Base-by-base conservation (phyloP, 2,329 filamentous ascomycete species). In the Microdochium nivale region DNA sequence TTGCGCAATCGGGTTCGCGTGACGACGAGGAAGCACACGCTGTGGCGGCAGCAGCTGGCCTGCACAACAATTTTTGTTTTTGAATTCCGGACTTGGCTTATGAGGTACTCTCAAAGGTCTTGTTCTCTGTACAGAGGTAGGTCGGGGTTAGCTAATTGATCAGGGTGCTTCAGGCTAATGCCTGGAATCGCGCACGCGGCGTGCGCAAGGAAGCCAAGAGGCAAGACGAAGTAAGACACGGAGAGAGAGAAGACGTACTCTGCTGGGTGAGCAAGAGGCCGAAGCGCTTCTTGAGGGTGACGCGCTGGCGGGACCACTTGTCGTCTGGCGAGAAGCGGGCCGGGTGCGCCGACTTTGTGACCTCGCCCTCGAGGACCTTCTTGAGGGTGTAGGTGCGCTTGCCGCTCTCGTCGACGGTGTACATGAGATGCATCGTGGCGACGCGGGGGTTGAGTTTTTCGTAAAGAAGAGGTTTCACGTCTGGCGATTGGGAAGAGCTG, bases 281-380 rank as follows among this genome's bases (percentile, higher is more conserved):
- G 67, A 95, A 97, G 65, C 94, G 81, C 77, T 88, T 90, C 85
- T 96, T 96, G 64, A 97, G 79, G 21, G 90, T 95, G 49, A 97
- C 90, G 62, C 94, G 84, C 75, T 97, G 92, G 67, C 90, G 88
- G 65, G 90, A 96, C 81, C 95, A 97, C 79, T 96, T 96, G 79
- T 99, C 94, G 74, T 99, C 94, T 57, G 94, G 94, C 47, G 90
- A 96, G 79, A 97, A 99, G 61, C 94, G 82, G 44, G 94, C 94
- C 47, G 94, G 92, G 75, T 97, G 92, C 52, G 94, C 94, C 51
- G 88, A 94, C 79, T 95, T 96, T 70, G 92, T 95, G 65, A 96
- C 89, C 67, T 90, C 83, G 66, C 87, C 87, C 62, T 84, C 78
- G 62, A 80, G 76, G 60, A 95, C 82, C 77, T 97, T 96, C 76